phyloP scores from a whole-genome alignment of 345 rosid species.

The Aquilaria sinensis region DNA sequence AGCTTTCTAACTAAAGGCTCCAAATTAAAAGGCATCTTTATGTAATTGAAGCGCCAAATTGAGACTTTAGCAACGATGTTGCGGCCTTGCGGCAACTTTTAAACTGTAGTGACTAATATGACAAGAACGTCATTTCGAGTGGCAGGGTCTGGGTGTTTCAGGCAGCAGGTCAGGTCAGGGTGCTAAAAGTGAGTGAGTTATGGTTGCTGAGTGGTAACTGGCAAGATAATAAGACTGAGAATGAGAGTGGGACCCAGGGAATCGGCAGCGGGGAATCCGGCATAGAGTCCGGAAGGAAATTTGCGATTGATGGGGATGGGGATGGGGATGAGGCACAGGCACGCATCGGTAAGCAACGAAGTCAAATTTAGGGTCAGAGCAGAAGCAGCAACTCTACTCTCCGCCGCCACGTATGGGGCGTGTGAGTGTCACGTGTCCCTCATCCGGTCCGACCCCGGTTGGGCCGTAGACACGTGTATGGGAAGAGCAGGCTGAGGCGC shows the following conservation, averaged over 20 bases:
- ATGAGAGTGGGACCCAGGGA: conserved; percentile 1
- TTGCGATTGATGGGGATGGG: not conserved
- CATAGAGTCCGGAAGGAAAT: conserved; percentile 11
- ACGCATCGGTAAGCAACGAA: conserved; percentile 14
- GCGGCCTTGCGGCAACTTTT: too few relatives aligned
- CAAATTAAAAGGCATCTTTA: too few relatives aligned
- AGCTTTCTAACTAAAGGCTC: too few relatives aligned
- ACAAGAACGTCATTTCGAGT: too few relatives aligned
- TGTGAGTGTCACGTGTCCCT: not conserved
- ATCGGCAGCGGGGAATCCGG: conserved; percentile 16
- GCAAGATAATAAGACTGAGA: too few relatives aligned
- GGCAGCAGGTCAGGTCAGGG: too few relatives aligned
- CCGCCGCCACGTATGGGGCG: not conserved
- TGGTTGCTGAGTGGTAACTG: too few relatives aligned
- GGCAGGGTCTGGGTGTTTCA: too few relatives aligned
- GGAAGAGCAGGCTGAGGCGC: not conserved
- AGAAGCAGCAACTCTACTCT: not conserved
- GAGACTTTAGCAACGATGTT: too few relatives aligned
- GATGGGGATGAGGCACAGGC: conserved; percentile 5
- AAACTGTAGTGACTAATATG: too few relatives aligned
- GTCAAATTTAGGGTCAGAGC: not conserved
- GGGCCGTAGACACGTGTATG: not conserved
- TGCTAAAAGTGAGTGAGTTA: too few relatives aligned
- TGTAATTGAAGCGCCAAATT: too few relatives aligned
- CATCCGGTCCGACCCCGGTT: not conserved